Percentiles rank a stretch among this genome's conserved stretches.
These are phyloP conservation scores for Effrenium voratum DNA, from an alignment of 73 alveolate genomes.

Conservation along the genomic window DNA sequence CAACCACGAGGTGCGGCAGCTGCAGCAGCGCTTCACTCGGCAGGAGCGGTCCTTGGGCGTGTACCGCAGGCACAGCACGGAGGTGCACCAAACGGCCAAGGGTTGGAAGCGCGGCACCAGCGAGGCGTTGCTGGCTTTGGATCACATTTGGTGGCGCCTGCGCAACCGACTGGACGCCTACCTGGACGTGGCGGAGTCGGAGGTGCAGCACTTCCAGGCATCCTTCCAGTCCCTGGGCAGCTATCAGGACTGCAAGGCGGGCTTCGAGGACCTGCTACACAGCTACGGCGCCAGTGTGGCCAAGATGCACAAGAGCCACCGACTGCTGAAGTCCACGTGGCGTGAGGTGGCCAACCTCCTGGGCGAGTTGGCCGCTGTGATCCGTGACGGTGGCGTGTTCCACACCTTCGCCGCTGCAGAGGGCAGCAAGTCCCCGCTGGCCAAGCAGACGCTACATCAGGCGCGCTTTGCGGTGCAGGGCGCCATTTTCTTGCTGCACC, in stretches of 20 bases:
- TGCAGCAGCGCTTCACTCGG: constrained; percentile 31
- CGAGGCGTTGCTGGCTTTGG: constrained; percentile 33
- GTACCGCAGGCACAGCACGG: constrained; percentile 1
- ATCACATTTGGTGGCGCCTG: constrained; percentile 85
- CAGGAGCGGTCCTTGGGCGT: constrained; percentile 49
- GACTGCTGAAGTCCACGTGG: constrained; percentile 29
- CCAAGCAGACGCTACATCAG: constrained; percentile 76
- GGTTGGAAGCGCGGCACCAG: background rate
- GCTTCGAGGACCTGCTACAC: constrained; percentile 3
- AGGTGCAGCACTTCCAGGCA: background rate
- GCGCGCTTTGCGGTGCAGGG: constrained; percentile 61
- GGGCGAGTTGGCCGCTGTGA: constrained; percentile 63
- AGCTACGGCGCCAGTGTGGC: constrained; percentile 44
- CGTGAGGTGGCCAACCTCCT: constrained; percentile 53
- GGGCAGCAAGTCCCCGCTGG: constrained; percentile 73
- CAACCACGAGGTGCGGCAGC: constrained; percentile 31
- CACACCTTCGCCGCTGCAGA: constrained; percentile 17
- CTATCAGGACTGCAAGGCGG: constrained; percentile 70
- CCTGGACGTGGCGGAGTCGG: constrained; percentile 45
- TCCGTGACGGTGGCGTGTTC: constrained; percentile 53
- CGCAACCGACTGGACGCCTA: constrained; percentile 59
- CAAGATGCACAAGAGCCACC: constrained; percentile 53
- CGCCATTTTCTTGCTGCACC: constrained; percentile 70
- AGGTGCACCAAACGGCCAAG: background rate
- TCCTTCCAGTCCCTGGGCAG: constrained; percentile 21